phyloP scores from a whole-genome alignment of 1,284 basidiomycete genomes.

The Cutaneotrichosporon mucoides region DNA sequence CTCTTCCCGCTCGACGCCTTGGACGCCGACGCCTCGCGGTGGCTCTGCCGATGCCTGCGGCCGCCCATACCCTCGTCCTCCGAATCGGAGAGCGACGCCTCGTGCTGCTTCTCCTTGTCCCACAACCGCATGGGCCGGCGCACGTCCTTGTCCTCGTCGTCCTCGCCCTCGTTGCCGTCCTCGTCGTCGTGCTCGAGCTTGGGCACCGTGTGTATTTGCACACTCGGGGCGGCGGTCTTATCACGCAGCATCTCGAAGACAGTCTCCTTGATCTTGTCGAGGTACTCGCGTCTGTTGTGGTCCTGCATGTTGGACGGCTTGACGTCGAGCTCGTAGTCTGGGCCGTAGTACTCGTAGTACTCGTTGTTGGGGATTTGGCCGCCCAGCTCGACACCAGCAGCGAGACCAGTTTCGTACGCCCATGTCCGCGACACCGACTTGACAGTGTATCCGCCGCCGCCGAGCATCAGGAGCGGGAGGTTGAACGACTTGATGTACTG shows the following conservation, averaged over 20 bases:
- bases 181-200: conserved; percentile 75
- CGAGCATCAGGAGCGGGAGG: conserved; percentile 84
- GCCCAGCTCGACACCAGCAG: conserved; percentile 89
- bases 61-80: conserved; percentile 54
- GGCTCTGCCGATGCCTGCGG: conserved; percentile 42
- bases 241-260: conserved; percentile 86
- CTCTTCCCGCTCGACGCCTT: conserved; percentile 5
- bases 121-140: conserved; percentile 58
- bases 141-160: conserved; percentile 67
- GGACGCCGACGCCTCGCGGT: conserved; percentile 22
- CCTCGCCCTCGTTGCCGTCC: conserved; percentile 74
- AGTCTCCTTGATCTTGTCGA: conserved; percentile 86
- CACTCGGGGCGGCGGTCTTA: conserved; percentile 79
- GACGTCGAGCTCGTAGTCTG: conserved; percentile 96
- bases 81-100: conserved; percentile 51
- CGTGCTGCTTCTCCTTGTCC: conserved; percentile 45
- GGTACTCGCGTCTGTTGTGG: conserved; percentile 86
- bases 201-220: conserved; percentile 66
- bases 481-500: conserved; percentile 96
- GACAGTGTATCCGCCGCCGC: conserved; percentile 98
- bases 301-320: conserved; percentile 94
- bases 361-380: conserved; percentile 92
- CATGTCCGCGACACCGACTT: conserved; percentile 94
- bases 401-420: conserved; percentile 97
- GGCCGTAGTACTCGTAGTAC: conserved; percentile 99